Evolutionary conservation across 2,329 filamentous ascomycete species (phyloP).

Genomic region (Pseudogymnoascus sp.): DNA sequence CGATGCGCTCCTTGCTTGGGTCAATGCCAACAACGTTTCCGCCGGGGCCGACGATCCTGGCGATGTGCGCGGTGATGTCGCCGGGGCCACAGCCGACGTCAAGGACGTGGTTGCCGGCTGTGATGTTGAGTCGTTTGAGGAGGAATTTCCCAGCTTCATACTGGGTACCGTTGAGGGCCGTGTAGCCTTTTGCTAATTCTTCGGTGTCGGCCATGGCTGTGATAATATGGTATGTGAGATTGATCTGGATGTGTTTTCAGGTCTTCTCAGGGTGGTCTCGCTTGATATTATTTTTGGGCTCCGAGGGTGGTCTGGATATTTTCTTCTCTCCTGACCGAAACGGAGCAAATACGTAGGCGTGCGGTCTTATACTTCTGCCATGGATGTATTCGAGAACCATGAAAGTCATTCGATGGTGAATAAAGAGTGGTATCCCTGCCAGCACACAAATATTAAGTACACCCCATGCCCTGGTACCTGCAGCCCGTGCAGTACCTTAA

Average conservation of each 20-base stretch:
- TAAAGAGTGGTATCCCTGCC: background rate
- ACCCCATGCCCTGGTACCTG: background rate
- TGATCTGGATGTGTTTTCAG: background rate
- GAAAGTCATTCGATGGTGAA: background rate
- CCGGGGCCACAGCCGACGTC: slow-evolving; percentile 30
- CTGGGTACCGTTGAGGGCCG: slow-evolving; percentile 21
- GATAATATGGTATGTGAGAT: background rate
- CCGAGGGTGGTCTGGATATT: background rate
- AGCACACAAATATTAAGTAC: background rate
- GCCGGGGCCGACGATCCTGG: slow-evolving; percentile 18
- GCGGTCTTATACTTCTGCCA: background rate
- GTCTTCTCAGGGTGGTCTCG: background rate
- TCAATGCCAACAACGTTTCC: slow-evolving; percentile 26
- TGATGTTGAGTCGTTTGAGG: slow-evolving; percentile 18
- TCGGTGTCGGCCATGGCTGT: slow-evolving; percentile 18
- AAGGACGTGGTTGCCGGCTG: slow-evolving; percentile 20
- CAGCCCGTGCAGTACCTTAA: background rate
- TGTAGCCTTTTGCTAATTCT: slow-evolving; percentile 24
- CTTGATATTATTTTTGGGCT: background rate
- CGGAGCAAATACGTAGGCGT: background rate
- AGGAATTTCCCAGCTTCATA: slow-evolving; percentile 22
- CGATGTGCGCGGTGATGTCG: slow-evolving; percentile 23
- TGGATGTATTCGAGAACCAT: background rate
- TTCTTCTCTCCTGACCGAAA: background rate
- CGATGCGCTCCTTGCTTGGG: slow-evolving; percentile 21